These are phyloP conservation scores for Mallotus japonicus DNA, from an alignment of 441 rosid genomes.

Conservation along the genomic window DNA sequence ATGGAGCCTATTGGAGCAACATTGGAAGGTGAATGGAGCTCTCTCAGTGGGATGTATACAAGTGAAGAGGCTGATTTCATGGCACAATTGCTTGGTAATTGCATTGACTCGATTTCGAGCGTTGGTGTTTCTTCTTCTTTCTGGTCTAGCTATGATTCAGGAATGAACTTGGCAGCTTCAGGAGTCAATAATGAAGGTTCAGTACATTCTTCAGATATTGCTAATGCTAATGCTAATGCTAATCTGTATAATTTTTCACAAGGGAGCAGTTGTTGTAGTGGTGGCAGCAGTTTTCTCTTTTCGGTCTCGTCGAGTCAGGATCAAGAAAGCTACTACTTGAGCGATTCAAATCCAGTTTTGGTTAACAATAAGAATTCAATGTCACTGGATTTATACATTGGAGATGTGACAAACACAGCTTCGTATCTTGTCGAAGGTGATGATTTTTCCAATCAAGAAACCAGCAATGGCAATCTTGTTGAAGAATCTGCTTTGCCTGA, in stretches of 20 bases:
- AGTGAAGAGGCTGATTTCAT: slow-evolving; percentile 72
- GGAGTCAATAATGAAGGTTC: slow-evolving; percentile 24
- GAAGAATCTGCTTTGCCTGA: slow-evolving; percentile 28
- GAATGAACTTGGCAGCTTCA: slow-evolving; percentile 20
- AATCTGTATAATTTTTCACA: slow-evolving; percentile 32
- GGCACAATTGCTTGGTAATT: slow-evolving; percentile 55
- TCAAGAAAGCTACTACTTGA: slow-evolving; percentile 33
- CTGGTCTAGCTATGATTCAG: slow-evolving; percentile 42
- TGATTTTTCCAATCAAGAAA: slow-evolving; percentile 32
- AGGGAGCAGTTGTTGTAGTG: slow-evolving; percentile 30
- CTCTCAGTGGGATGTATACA: slow-evolving; percentile 46
- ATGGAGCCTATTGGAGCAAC: slow-evolving; percentile 56
- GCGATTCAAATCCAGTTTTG: slow-evolving; percentile 31
- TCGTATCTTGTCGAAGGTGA: slow-evolving; percentile 42
- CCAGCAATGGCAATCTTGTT: slow-evolving; percentile 28
- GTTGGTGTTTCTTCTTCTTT: slow-evolving; percentile 25
- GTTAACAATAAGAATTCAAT: slow-evolving; percentile 26
- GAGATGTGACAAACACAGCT: slow-evolving; percentile 34
- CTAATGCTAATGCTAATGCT: neutral
- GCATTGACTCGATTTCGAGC: slow-evolving; percentile 27
- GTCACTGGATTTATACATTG: slow-evolving; percentile 40
- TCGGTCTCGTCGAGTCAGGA: slow-evolving; percentile 20
- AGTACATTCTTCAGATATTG: slow-evolving; percentile 16
- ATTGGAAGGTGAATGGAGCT: slow-evolving; percentile 59
- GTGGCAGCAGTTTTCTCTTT: slow-evolving; percentile 22